These are phyloP conservation scores for Salix udensis DNA, from an alignment of 345 rosid genomes.

Conservation along the genomic window DNA sequence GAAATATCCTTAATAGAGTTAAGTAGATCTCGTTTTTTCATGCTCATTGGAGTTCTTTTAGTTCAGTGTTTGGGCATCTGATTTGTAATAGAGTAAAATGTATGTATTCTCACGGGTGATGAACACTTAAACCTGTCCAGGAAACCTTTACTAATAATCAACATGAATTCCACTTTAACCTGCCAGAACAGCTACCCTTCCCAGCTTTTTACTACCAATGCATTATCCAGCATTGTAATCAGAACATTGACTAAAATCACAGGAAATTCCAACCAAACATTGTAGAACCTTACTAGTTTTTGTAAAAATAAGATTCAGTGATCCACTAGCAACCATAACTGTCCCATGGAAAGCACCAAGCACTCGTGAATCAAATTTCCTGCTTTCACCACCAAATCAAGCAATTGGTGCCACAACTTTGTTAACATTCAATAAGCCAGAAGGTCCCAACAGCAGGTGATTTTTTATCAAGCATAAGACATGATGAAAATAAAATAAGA, in stretches of 20 bases:
- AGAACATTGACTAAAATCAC: background rate
- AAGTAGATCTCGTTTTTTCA: background rate
- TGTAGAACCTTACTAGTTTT: background rate
- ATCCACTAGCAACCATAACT: background rate
- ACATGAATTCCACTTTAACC: background rate
- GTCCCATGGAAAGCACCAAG: background rate
- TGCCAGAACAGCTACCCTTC: background rate
- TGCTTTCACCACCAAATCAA: background rate
- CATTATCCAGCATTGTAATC: background rate
- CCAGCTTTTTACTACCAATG: background rate
- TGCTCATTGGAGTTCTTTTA: background rate
- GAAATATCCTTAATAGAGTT: background rate
- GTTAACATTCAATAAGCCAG: background rate
- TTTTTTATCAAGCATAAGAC: background rate
- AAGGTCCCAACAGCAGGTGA: background rate
- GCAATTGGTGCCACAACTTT: background rate
- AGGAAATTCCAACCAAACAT: background rate
- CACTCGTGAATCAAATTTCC: background rate
- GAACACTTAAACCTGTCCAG: background rate
- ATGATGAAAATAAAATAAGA: conserved; percentile 3
- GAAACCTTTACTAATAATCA: background rate
- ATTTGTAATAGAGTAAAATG: background rate
- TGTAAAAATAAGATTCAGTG: background rate
- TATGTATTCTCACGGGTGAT: background rate
- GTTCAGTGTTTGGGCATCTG: background rate